Evolutionary conservation across 345 rosid species (phyloP), one percentile per base, ranked within the genome.

Genomic region (Camelina neglecta): DNA sequence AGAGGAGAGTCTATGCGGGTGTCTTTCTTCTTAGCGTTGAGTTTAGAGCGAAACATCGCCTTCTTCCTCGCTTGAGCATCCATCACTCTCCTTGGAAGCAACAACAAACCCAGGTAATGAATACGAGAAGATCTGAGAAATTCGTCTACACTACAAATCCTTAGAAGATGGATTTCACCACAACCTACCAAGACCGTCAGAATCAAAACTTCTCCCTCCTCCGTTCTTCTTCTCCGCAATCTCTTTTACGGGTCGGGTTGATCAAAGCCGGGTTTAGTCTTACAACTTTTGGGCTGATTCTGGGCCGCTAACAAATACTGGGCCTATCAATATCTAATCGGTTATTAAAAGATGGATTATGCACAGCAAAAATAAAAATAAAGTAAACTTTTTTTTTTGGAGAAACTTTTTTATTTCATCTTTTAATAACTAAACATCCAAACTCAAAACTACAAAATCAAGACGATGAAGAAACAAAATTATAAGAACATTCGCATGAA

Each of bases 1-100:
- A 92, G 93, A 62, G 97, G 93, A 77, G 97, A 92, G 74, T 95
- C 90, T 23, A 95, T 88, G 70, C 91, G 93, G 54, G 86, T 81
- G 0, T 85, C 90, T 80, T 90, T 95, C 89, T 82, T 95, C 81
- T 86, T 87, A 0, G 97, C 99, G 68, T 85, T 90, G 71, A 90
- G 78, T 78, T 87, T 92, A 16, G 99, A 90, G 6, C 97, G 95
- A 80, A 87, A 95, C 75, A 90, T 13, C 3, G 97, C 96, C 79
- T 94, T 94, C 72, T 84, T 95, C 81, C 80, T 91, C 12, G 90
- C 91, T 64, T 82, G 82, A 49, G 90, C 91, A 72, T 92, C 97
- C 98, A 94, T 94, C 67, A 21, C 76, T 23, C 4, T 38, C 33
- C 63, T 18, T 33, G 11, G 4, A 45, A 39, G 1, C 20, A 61